phyloP scores from a whole-genome alignment of 2,329 filamentous ascomycete species.

The Penicillium griseofulvum region DNA sequence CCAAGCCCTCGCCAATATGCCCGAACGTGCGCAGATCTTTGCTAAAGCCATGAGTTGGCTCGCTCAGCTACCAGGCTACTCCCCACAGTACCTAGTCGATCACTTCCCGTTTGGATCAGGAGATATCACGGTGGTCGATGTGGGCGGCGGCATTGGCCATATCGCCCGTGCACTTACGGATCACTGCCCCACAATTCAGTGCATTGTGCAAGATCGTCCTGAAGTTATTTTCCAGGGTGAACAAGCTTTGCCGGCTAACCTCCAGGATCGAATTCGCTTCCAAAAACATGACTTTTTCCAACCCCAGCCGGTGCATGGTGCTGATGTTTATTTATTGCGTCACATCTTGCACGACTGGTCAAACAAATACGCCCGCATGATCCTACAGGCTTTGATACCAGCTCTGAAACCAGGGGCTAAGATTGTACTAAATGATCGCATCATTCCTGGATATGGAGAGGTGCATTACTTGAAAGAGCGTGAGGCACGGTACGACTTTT shows the following conservation, averaged over 20 bases:
- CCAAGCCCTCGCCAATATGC: constrained; percentile 7
- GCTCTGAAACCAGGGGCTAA: constrained; percentile 25
- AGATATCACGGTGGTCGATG: constrained; percentile 42
- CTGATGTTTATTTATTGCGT: constrained; percentile 38
- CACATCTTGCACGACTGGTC: constrained; percentile 44
- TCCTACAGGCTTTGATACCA: constrained; percentile 35
- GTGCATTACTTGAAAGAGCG: neutral
- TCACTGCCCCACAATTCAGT: constrained; percentile 42
- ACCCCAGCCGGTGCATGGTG: constrained; percentile 31
- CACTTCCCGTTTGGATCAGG: constrained; percentile 4
- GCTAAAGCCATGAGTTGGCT: constrained; percentile 7
- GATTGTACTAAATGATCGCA: constrained; percentile 9
- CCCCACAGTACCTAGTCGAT: constrained; percentile 2
- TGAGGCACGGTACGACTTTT: neutral
- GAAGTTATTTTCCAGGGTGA: constrained; percentile 38
- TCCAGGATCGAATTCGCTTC: constrained; percentile 26
- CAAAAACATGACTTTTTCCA: constrained; percentile 39
- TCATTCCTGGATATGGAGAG: constrained; percentile 3
- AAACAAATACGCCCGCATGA: constrained; percentile 37
- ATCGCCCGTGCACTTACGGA: constrained; percentile 35
- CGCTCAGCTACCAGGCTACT: constrained; percentile 4
- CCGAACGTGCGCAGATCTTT: constrained; percentile 3
- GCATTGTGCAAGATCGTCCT: constrained; percentile 47
- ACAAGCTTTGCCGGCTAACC: constrained; percentile 25
- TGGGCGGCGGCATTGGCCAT: constrained; percentile 27